Base-by-base conservation (phyloP, 2,329 filamentous ascomycete species). In the Neocatenulostroma microsporum region DNA sequence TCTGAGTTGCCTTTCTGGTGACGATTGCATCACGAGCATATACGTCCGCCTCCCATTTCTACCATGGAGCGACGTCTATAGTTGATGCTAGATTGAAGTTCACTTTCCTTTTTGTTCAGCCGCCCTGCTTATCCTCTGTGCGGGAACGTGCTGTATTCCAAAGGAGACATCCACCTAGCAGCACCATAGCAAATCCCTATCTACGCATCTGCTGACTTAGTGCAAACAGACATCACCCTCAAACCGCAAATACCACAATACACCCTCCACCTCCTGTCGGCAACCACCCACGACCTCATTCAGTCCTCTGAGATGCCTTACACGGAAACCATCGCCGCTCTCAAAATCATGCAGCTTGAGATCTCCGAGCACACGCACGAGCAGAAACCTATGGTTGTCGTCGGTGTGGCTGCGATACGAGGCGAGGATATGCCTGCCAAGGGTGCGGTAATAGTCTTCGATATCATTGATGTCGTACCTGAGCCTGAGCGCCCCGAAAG, bases 311-410 rank as follows among this genome's bases (percentile, higher is more conserved):
- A 78, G 28, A 72, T 94, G 47, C 84, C 88, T 36, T 66, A 76
- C 0, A 80, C 73, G 44, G 89, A 95, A 62, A 74, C 78, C 10
- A 70, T 94, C 11, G 80, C 91, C 56, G 85, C 82, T 43, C 76
- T 96, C 53, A 80, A 89, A 58, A 81, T 82, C 4, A 72, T 96
- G 25, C 82, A 83, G 37, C 74, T 98, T 11, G 91, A 96, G 60
- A 72, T 94, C 6, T 95, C 88, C 0, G 91, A 98, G 62, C 78
- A 81, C 21, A 95, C 87, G 0, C 85, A 91, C 55, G 84, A 94
- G 57, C 79, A 86, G 12, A 82, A 79, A 51, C 80, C 84, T 53
- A 72, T 96, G 30, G 73, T 98, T 34, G 78, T 81, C 0, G 80
- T 95, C 1, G 91, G 89, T 11, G 94, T 89, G 0, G 82, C 86